Base-by-base conservation (phyloP, 2,329 filamentous ascomycete genomes). In the Aspergillus floridensis region DNA sequence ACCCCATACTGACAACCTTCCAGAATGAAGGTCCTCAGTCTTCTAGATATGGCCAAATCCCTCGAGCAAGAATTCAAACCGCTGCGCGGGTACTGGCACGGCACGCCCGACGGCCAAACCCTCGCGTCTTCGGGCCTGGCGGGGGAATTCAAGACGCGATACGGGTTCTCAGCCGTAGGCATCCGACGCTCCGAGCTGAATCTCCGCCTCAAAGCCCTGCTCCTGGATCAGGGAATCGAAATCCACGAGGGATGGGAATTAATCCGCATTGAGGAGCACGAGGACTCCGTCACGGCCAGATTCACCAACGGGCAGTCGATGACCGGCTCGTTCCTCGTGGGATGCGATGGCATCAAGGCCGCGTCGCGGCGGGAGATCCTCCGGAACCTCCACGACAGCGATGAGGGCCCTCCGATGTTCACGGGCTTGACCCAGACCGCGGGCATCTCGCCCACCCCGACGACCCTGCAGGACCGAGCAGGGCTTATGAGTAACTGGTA, bases 311-410 rank as follows among this genome's bases (percentile, higher is more conserved):
- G 32, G 5, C 12, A 32, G n/a, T 19, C 12, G 6, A 10, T 19
- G 1, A 55, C 47, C 1, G 57, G 57, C 8, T n/a, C 57, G 14
- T 59, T 59, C 46, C 51, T 59, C 5, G 32, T 59, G 5, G 57
- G 57, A 3, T 54, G 51, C n/a, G 57, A 59, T 29, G 57, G 57
- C 1, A 59, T 59, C 32, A 59, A 55, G 19, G 52, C 57, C 0
- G 44, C 57, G 1, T 24, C 57, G 0, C 31, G 51, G n/a, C 6
- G 11, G 0, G 6, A 16, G 16, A 5, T 31, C 2, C 32, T 59
- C 0, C 46, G 31, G 2, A 6, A 4, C 1, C n/a, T 6, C 4
- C 19, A 5, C 11, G 51, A 46, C 2, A 24, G 47, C 1, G 2
- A 1, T 1, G 50, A n/a, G 24, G 57, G 51, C 0, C 19, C 19